Evolutionary conservation across 306 rosid species (phyloP), one percentile per base, ranked within the genome.

Genomic region (Acacia acuminata): DNA sequence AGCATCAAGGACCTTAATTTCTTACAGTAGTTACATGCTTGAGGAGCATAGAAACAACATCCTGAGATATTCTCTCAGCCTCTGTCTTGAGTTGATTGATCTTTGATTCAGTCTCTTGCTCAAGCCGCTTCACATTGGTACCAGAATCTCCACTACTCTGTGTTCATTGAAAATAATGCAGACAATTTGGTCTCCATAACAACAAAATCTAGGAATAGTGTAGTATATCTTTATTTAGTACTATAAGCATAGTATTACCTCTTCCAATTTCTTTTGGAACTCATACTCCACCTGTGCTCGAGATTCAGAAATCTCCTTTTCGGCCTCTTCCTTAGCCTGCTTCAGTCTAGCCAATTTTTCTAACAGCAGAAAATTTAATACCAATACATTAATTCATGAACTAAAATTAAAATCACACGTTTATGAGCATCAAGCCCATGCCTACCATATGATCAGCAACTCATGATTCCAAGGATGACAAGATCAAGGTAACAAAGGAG

Each of bases 101-200:
- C 91, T 93, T 93, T 38, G 44, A 85, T 11, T 74, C 88, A 12
- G 97, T 93, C 84, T 94, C 98, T 6, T 73, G 76, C 83, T 93
- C 98, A 63, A 94, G 98, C 60, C 97, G 93, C 90, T 93, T 93
- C 74, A 91, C 98, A 80, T 91, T 94, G 55, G 97, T 97, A 83
- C 97, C 95, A 50, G 98, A 93, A 85, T 93, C 97, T 85, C 98
- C 98, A 75, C 95, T 93, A 82, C 92, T 90, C 97, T 94, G 90
- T 72, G 83, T 73, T 86, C 80, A 80, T 20, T 15, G n/a, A 56
- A 80, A 76, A n/a, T 42, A 42, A 76, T 11, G 70, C 64, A 55
- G 17, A 77, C 58, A 64, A 71, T 7, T 71, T 42, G 75, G 73
- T 19, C 17, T 16, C 72, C 72, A 67, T 36, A 67, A 44, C 55